These are phyloP conservation scores for Suillus lakei DNA, from an alignment of 768 basidiomycete species.

Conservation along the genomic window DNA sequence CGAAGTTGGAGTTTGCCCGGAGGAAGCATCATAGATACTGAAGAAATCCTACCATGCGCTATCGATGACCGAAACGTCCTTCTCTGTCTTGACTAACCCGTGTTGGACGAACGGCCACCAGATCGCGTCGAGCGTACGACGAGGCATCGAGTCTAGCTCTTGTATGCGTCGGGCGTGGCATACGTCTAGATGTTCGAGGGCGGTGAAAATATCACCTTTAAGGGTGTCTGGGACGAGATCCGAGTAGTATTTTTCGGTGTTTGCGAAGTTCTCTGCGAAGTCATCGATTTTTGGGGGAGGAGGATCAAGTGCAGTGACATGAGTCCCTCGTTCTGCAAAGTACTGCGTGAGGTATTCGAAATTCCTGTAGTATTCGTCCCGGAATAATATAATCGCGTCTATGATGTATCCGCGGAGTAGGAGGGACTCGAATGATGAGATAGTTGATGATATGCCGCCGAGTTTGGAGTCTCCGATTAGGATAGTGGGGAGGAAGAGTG, in stretches of 20 bases:
- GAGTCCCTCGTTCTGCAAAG: conserved; percentile 74
- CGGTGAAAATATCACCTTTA: conserved; percentile 45
- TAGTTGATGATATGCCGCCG: conserved; percentile 92
- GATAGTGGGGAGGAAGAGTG: conserved; percentile 85
- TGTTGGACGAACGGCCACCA: conserved; percentile 99
- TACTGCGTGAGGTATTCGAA: conserved; percentile 80
- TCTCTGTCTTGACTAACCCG: conserved; percentile 62
- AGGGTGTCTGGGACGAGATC: conserved; percentile 42
- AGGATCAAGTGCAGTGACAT: conserved; percentile 54
- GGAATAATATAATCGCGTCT: conserved; percentile 83
- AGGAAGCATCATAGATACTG: conserved; percentile 58
- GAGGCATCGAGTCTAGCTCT: conserved; percentile 79
- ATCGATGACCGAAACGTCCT: conserved; percentile 89
- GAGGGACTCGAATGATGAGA: conserved; percentile 92
- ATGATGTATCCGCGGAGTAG: conserved; percentile 88
- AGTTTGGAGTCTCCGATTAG: conserved; percentile 88
- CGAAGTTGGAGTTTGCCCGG: conserved; percentile 21
- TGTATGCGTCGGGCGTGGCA: conserved; percentile 69
- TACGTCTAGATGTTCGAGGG: conserved; percentile 63
- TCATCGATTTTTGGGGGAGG: conserved; percentile 60
- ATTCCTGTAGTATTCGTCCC: conserved; percentile 87
- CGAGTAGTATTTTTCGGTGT: conserved; percentile 78
- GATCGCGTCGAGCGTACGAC: conserved; percentile 72
- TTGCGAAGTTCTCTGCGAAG: conserved; percentile 46
- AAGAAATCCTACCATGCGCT: conserved; percentile 90